phyloP scores from a whole-genome alignment of 768 basidiomycete species.

The Xanthoconium stramineum region DNA sequence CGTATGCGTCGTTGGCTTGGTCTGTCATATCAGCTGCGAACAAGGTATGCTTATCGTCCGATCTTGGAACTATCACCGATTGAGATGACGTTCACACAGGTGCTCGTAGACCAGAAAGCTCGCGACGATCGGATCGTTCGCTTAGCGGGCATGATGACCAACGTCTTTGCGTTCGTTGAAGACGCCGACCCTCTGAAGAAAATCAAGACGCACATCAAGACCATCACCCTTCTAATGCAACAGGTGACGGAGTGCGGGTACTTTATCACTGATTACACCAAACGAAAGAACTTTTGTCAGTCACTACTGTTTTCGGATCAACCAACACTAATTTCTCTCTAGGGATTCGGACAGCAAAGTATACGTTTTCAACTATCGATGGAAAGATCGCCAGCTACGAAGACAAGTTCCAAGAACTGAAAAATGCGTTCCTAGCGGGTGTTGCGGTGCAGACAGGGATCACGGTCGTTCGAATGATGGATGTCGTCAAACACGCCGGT shows the following conservation, averaged over 20 bases:
- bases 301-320: background rate
- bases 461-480: too few species aligned
- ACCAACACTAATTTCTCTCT: background rate
- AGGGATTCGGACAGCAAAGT: too few species aligned
- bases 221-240: too few species aligned
- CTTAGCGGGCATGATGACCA: background rate
- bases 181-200: background rate
- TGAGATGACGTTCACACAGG: background rate
- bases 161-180: background rate
- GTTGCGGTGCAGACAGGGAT: too few species aligned
- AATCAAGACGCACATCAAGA: background rate
- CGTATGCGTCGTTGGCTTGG: too few species aligned
- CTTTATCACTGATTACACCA: too few species aligned
- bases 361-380: too few species aligned
- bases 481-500: background rate
- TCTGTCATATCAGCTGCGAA: too few species aligned
- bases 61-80: background rate
- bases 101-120: background rate
- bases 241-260: too few species aligned
- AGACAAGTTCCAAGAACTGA: background rate
- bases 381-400: background rate
- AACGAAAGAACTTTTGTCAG: too few species aligned
- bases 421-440: too few species aligned
- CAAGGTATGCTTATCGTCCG: background rate
- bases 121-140: background rate